Evolutionary conservation across 108 stramenopile genomes (phyloP).

Genomic region (Nitzschia sp.): DNA sequence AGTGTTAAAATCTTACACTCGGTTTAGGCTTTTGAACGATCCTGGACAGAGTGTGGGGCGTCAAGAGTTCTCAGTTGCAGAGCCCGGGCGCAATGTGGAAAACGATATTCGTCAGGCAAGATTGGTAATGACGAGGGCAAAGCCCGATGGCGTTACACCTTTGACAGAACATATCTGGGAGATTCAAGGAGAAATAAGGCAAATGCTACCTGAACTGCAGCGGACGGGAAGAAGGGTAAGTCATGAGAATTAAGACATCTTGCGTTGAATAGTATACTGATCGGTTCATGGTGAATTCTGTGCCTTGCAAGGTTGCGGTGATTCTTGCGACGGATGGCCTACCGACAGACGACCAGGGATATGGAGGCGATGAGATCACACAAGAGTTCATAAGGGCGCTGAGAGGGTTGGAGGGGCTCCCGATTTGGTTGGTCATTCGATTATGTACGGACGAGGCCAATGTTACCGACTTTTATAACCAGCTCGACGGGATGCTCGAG

Average conservation of each 20-base stretch:
- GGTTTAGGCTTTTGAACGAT: constrained; percentile 62
- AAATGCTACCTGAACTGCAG: constrained; percentile 15
- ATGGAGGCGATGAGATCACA: constrained; percentile 26
- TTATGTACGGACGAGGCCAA: constrained; percentile 69
- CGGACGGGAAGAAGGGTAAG: constrained; percentile 17
- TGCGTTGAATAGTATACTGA: background rate
- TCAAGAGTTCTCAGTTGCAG: constrained; percentile 55
- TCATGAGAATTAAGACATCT: background rate
- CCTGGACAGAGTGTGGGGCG: constrained; percentile 38
- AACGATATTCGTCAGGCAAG: constrained; percentile 47
- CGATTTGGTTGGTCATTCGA: constrained; percentile 63
- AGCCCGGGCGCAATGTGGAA: constrained; percentile 26
- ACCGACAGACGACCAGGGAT: constrained; percentile 63
- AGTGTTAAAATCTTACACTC: constrained; percentile 53
- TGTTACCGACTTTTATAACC: constrained; percentile 58
- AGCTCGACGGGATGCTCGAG: constrained; percentile 57
- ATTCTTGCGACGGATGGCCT: constrained; percentile 78
- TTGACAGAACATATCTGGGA: constrained; percentile 24
- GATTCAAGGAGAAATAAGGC: constrained; percentile 13
- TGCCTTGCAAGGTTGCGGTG: constrained; percentile 22
- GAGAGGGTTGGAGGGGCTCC: constrained; percentile 39
- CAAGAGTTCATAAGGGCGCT: constrained; percentile 44
- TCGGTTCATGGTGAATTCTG: background rate
- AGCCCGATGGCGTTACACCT: constrained; percentile 76
- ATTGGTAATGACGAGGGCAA: constrained; percentile 47